These are phyloP conservation scores for Teunomyces panamensis DNA, from an alignment of 805 yeast species.

Conservation along the genomic window DNA sequence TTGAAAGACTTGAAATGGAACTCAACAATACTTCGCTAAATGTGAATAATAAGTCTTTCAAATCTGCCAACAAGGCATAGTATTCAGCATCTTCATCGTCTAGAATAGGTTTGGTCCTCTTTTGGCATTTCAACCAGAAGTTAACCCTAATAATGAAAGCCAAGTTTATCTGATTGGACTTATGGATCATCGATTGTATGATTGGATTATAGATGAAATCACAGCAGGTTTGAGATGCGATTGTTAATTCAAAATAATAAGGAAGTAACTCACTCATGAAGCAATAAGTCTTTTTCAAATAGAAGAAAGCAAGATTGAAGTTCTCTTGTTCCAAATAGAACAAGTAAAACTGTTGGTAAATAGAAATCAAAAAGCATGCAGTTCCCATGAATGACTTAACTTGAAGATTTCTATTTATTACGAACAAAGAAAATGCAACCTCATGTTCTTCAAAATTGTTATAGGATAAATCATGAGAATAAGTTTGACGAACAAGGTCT, in stretches of 20 bases:
- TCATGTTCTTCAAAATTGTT: slow-evolving; percentile 1
- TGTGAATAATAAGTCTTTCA: slow-evolving; percentile 20
- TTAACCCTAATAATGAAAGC: slow-evolving; percentile 31
- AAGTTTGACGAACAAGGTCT: not conserved
- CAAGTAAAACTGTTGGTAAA: slow-evolving; percentile 16
- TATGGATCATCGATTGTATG: slow-evolving; percentile 36
- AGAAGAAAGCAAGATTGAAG: slow-evolving; percentile 7
- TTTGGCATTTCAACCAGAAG: slow-evolving; percentile 23
- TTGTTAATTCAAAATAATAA: slow-evolving; percentile 12
- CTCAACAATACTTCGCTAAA: slow-evolving; percentile 24
- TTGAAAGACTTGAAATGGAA: slow-evolving; percentile 38
- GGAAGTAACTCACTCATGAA: slow-evolving; percentile 18
- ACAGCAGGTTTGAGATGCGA: slow-evolving; percentile 15
- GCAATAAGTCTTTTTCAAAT: slow-evolving; percentile 8
- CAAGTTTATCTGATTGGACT: slow-evolving; percentile 25
- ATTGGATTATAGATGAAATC: slow-evolving; percentile 23
- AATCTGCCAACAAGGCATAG: slow-evolving; percentile 1
- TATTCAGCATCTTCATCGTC: slow-evolving; percentile 18
- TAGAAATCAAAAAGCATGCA: slow-evolving; percentile 13
- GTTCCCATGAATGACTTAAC: slow-evolving; percentile 14
- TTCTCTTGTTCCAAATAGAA: slow-evolving; percentile 8
- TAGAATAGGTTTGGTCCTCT: slow-evolving; percentile 18
- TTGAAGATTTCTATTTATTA: slow-evolving; percentile 13
- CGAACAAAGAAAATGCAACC: slow-evolving; percentile 6
- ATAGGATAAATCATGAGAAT: not conserved